Conservation (phyloP, 192 early-diverging fungal species). For the Linnemannia hyalina region DNA sequence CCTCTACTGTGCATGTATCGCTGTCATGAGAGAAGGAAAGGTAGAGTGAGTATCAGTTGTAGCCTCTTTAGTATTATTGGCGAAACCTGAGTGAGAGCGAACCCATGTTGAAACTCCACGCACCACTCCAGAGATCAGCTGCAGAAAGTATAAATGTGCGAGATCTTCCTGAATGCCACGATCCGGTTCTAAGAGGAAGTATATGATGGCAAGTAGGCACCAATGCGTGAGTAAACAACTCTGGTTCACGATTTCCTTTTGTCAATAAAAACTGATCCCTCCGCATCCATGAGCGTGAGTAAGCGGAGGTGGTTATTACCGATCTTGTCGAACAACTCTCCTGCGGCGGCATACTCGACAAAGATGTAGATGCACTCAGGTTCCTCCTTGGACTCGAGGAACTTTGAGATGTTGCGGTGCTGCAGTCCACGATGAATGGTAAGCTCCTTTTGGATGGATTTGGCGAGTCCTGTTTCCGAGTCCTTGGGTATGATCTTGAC, state of each 20-base stretch:
- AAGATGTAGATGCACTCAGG: slow-evolving; percentile 67
- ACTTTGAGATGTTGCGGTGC: slow-evolving; percentile 71
- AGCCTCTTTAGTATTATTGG: neutral
- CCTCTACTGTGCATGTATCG: slow-evolving; percentile 53
- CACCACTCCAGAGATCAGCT: slow-evolving; percentile 77
- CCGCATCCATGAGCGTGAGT: too few species aligned
- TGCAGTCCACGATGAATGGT: slow-evolving; percentile 60
- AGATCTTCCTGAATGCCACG: slow-evolving; percentile 77
- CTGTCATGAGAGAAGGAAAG: neutral
- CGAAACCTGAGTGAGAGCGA: neutral
- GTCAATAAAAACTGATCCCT: too few species aligned
- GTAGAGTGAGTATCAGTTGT: neutral
- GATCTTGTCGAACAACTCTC: slow-evolving; percentile 82
- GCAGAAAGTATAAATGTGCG: slow-evolving; percentile 80
- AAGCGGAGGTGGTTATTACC: slow-evolving; percentile 36
- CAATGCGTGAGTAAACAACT: too few species aligned
- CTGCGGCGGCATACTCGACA: slow-evolving; percentile 76
- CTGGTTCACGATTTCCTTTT: too few species aligned
- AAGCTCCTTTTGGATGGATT: slow-evolving; percentile 66
- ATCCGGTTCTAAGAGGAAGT: slow-evolving; percentile 65
- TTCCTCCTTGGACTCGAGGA: slow-evolving; percentile 66
- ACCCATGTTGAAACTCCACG: neutral
- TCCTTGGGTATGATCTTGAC: slow-evolving; percentile 73
- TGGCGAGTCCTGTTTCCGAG: slow-evolving; percentile 27
- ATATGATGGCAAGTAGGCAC: too few species aligned